Percentiles rank a stretch among this genome's conserved stretches.
These are phyloP conservation scores for Flaveria ramosissima DNA, from an alignment of 129 eudicot species.

Conservation along the genomic window DNA sequence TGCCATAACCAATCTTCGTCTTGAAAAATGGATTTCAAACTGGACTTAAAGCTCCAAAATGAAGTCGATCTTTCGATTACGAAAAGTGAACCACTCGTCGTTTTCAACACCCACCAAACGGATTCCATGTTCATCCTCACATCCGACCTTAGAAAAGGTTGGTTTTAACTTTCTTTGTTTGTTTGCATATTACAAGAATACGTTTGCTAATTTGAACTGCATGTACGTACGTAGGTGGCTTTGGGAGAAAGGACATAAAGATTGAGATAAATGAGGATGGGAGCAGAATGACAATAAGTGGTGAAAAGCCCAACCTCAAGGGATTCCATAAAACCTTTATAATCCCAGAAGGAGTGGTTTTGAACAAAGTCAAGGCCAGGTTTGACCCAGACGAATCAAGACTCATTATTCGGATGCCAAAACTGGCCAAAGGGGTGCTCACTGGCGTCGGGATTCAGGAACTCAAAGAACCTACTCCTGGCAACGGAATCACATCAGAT, in stretches of 20 bases:
- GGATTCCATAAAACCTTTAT: conserved; percentile 45
- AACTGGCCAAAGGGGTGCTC: conserved; percentile 42
- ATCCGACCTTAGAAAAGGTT: conserved; percentile 56
- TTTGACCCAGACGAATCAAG: conserved; percentile 50
- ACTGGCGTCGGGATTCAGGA: conserved; percentile 41
- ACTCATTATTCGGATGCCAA: conserved; percentile 58
- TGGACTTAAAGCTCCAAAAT: conserved; percentile 41
- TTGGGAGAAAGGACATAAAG: conserved; percentile 45
- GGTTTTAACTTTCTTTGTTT: neutral
- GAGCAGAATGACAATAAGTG: conserved; percentile 44
- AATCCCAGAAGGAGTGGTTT: conserved; percentile 59
- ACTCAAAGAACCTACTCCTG: conserved; percentile 29
- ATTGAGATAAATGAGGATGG: conserved; percentile 74
- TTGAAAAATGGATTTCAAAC: conserved; percentile 46
- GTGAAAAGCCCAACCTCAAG: conserved; percentile 38
- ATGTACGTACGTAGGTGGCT: conserved; percentile 22
- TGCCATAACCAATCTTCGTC: neutral
- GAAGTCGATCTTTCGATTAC: conserved; percentile 39
- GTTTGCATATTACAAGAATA: neutral
- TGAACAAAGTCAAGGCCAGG: conserved; percentile 59
- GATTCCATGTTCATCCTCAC: conserved; percentile 61
- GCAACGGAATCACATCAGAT: conserved; percentile 7
- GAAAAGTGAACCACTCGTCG: conserved; percentile 36
- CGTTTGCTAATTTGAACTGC: neutral
- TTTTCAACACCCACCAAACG: conserved; percentile 53